These are phyloP conservation scores for Cornus suecica DNA, from an alignment of 148 eudicot species.

Conservation along the genomic window DNA sequence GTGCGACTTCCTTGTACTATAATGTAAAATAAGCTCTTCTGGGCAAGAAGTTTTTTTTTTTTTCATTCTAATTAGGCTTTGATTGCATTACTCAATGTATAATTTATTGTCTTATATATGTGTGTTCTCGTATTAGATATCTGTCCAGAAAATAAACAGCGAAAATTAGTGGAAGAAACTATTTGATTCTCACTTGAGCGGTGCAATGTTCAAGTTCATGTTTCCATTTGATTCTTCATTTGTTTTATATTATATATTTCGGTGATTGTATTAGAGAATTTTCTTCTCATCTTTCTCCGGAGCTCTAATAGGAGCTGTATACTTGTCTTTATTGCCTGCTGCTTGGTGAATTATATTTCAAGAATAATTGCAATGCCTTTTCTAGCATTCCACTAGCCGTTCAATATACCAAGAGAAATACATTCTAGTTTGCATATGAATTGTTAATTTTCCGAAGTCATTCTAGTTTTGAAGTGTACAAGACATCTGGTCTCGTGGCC, in stretches of 20 bases:
- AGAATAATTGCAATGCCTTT: not conserved
- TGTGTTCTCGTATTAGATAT: not conserved
- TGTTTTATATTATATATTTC: not conserved
- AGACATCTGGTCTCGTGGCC: not conserved
- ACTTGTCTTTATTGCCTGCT: not conserved
- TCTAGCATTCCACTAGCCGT: not conserved
- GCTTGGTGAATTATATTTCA: not conserved
- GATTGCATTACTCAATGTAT: not conserved
- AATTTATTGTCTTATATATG: not conserved
- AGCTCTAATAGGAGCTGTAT: not conserved
- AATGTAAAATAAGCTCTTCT: not conserved
- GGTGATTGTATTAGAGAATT: not conserved
- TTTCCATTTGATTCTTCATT: not conserved
- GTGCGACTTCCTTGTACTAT: not conserved
- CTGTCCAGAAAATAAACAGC: not conserved
- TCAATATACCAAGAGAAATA: not conserved
- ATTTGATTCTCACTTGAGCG: not conserved
- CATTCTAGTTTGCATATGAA: not conserved
- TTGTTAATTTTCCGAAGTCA: not conserved
- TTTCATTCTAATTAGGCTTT: not conserved
- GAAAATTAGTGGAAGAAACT: not conserved
- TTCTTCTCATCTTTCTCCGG: not conserved
- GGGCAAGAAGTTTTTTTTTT: not conserved
- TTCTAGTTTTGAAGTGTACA: not conserved
- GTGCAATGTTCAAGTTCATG: not conserved